Evolutionary conservation across 306 rosid genomes (phyloP), one percentile per base, ranked within the genome.

Genomic region (Sicyos edulis): DNA sequence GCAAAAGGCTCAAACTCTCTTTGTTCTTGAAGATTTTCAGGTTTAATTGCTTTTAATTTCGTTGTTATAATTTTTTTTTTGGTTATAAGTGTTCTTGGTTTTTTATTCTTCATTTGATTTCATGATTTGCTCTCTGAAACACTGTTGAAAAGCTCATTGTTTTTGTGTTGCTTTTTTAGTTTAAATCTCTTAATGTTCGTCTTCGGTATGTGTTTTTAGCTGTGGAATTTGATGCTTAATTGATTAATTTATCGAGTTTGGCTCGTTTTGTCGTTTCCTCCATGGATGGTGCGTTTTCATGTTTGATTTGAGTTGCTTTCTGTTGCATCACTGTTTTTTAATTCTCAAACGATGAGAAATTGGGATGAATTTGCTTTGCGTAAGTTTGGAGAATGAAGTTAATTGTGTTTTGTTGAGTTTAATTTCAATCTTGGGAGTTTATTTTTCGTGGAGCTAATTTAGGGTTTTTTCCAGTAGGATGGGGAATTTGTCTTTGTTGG

Each of bases 81-180:
- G 37, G 2, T 32, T 32, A 1, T 1, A 32, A 32, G 5, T 32
- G 37, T 32, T 32, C 37, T 2, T 32, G 37, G n/a, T n/a, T 32
- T 32, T 32, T 32, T 3, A 32, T 32, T 32, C 37, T 32, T 4
- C 37, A 32, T 32, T 11, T 16, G 66, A 69, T 71, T 42, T 54
- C 78, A 20, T 47, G 54, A 82, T 68, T 84, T 88, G 89, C 86
- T 87, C 84, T 73, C 63, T 67, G 56, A 72, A 54, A 37, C 80
- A 37, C 82, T 65, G 57, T 57, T n/a, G 32, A 4, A 32, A 4
- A 32, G 37, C 37, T 32, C 37, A 32, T 32, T 32, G 37, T 32
- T 3, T 26, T 26, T 26, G 29, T 1, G 29, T 26, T 26, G 1
- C 29, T 32, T 32, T 32, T 32, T 32, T 66, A 75, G 74, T 53